Base-by-base conservation (phyloP, 2,329 filamentous ascomycete species). In the Exophiala aquamarina region DNA sequence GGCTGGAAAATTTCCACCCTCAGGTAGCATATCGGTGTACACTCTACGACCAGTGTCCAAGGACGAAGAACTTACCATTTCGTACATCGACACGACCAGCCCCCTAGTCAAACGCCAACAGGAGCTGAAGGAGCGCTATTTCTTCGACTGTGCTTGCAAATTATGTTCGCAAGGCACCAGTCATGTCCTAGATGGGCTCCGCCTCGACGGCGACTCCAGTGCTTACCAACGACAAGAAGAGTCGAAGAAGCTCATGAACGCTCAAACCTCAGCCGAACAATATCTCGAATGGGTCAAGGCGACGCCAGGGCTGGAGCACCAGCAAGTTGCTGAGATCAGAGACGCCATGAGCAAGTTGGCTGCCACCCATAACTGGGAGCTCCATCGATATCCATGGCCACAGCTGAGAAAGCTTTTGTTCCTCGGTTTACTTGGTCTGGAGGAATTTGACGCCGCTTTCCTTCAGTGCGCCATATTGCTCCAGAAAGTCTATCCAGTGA, bases 81-180 rank as follows among this genome's bases (percentile, higher is more conserved):
- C 79, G 3, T 86, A 86, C 59, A 70, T 82, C 51, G 82, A 85
- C 57, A 68, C 69, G 28, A 80, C 76, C 1, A 72, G 75, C 31
- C 73, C 79, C 0, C 71, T 69, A 19, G 56, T 65, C 7, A 66
- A 69, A n/a, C 75, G 82, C 3, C 76, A 75, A 52, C 63, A 63
- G 2, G 75, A 82, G 55, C 70, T 85, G 1, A 63, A 65, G 37
- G 64, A 70, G 18, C 70, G 75, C 20, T 85, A 82, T 66, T 79
- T 76, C 61, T 85, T 85, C 63, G 66, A 63, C 11, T 85, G 82
- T 63, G 59, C 60, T 32, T 85, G 82, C 57, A 50, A 21, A 4
- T 21, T 50, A 13, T 52, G 49, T 34, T 33, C 41, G 7, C 36
- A 19, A 26, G 44, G 44, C 28, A 8, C 35, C 7, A 37, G 10